phyloP scores from a whole-genome alignment of 768 basidiomycete genomes.

The Auricularia heimuer region DNA sequence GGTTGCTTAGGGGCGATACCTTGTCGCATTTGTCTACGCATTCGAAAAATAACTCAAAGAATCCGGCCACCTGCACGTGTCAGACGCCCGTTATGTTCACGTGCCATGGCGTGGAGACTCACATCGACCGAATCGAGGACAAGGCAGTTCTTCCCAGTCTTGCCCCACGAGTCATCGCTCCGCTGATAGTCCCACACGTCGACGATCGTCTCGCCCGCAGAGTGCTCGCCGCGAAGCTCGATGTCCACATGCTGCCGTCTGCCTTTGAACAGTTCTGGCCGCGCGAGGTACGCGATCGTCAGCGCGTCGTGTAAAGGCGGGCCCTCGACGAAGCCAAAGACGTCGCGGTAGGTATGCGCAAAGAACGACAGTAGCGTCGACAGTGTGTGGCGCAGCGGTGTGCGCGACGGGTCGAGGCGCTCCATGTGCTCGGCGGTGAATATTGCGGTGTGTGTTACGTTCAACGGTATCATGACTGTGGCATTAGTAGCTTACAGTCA shows the following conservation, averaged over 20 bases:
- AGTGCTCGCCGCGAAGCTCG: slow-evolving; percentile 58
- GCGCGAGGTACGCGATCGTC: slow-evolving; percentile 65
- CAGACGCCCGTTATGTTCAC: slow-evolving; percentile 1
- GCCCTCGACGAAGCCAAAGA: slow-evolving; percentile 74
- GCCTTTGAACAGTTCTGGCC: slow-evolving; percentile 53
- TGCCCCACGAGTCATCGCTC: slow-evolving; percentile 59
- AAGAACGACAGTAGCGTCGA: slow-evolving; percentile 71
- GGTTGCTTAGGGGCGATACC: slow-evolving; percentile 47
- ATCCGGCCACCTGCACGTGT: slow-evolving; percentile 41
- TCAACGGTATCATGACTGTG: slow-evolving; percentile 67
- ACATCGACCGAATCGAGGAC: slow-evolving; percentile 65
- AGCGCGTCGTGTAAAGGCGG: slow-evolving; percentile 85
- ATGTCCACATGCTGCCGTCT: slow-evolving; percentile 71
- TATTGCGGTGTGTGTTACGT: slow-evolving; percentile 81
- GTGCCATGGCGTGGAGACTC: slow-evolving; percentile 15
- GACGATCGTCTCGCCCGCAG: slow-evolving; percentile 70
- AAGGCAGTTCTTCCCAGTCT: slow-evolving; percentile 62
- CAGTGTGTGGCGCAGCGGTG: slow-evolving; percentile 57
- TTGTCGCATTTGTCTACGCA: slow-evolving; percentile 49
- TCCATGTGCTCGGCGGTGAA: slow-evolving; percentile 47
- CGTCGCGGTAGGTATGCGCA: slow-evolving; percentile 56
- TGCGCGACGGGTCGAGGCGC: slow-evolving; percentile 36
- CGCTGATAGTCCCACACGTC: slow-evolving; percentile 59
- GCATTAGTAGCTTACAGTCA: not conserved
- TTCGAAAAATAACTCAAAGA: slow-evolving; percentile 57